These are phyloP conservation scores for Eutrema salsugineum DNA, from an alignment of 441 rosid species.

Conservation along the genomic window DNA sequence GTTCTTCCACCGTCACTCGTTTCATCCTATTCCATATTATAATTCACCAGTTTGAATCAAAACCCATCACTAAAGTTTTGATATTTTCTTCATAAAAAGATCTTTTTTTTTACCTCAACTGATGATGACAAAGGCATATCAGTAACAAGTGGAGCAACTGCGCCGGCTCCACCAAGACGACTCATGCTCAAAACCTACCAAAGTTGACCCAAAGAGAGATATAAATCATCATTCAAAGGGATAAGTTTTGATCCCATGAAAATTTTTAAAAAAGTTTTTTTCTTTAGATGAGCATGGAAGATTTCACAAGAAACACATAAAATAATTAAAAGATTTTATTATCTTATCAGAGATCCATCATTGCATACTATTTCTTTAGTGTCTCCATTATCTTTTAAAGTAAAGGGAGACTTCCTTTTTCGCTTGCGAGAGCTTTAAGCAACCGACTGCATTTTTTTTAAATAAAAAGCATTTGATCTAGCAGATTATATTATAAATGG, in stretches of 20 bases:
- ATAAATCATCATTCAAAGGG: constrained; percentile 2
- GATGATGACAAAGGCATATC: constrained; percentile 83
- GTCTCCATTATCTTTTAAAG: constrained; percentile 29
- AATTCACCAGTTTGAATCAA: background rate
- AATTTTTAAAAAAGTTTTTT: background rate
- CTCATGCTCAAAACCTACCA: constrained; percentile 97
- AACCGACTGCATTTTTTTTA: constrained; percentile 30
- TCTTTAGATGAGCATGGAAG: constrained; percentile 22
- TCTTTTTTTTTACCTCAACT: constrained; percentile 58
- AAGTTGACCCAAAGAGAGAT: constrained; percentile 31
- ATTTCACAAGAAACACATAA: constrained; percentile 9
- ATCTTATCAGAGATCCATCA: constrained; percentile 26
- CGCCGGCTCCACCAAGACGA: constrained; percentile 96
- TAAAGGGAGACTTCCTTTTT: constrained; percentile 18
- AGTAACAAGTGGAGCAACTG: constrained; percentile 97
- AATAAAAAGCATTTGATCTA: constrained; percentile 1
- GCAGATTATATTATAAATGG: constrained; percentile 15
- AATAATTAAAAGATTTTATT: background rate
- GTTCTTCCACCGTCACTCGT: constrained; percentile 67
- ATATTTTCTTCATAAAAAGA: background rate
- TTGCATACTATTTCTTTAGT: constrained; percentile 24
- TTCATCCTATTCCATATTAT: constrained; percentile 52
- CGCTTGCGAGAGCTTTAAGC: constrained; percentile 24
- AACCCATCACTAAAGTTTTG: constrained; percentile 3
- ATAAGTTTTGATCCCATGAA: constrained; percentile 25